Evolutionary conservation across 352 stramenopile species (phyloP).

Genomic region (Phytophthora constricta): DNA sequence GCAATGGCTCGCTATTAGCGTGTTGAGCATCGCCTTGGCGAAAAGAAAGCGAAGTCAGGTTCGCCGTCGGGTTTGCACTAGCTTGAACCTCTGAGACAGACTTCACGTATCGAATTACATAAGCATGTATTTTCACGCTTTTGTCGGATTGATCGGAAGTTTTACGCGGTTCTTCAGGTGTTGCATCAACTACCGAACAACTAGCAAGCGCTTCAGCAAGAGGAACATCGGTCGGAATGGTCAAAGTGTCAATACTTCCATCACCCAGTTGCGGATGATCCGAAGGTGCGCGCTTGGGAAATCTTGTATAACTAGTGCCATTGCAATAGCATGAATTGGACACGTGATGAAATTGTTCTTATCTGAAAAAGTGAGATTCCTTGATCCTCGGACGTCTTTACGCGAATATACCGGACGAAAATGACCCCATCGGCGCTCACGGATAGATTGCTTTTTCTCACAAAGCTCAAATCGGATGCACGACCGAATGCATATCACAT

Average conservation of each 20-base stretch:
- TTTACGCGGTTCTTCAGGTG: not conserved
- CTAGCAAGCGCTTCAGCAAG: not conserved
- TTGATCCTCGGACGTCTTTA: slow-evolving; percentile 34
- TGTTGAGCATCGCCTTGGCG: slow-evolving; percentile 28
- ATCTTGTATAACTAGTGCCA: slow-evolving; percentile 19
- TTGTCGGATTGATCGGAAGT: no score
- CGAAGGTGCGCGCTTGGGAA: slow-evolving; percentile 8
- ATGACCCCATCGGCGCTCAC: no score
- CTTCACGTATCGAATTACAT: slow-evolving; percentile 22
- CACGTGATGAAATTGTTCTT: slow-evolving; percentile 23
- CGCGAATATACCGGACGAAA: slow-evolving; percentile 31
- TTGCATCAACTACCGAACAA: not conserved
- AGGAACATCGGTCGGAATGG: no score
- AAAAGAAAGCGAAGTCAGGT: slow-evolving; percentile 36
- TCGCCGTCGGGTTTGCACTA: not conserved
- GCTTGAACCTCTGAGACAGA: not conserved
- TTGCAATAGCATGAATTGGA: slow-evolving; percentile 16
- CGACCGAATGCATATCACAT: slow-evolving; percentile 32
- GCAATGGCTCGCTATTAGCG: slow-evolving; percentile 13
- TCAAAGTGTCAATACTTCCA: no score
- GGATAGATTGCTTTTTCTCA: no score
- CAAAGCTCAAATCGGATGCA: no score
- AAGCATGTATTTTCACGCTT: slow-evolving; percentile 20
- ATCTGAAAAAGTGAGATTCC: slow-evolving; percentile 24
- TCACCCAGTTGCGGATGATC: slow-evolving; percentile 3